Evolutionary conservation across 1,139 yeast genomes (phyloP), one percentile per base, ranked within the genome.

Genomic region (Hansenula anomala): DNA sequence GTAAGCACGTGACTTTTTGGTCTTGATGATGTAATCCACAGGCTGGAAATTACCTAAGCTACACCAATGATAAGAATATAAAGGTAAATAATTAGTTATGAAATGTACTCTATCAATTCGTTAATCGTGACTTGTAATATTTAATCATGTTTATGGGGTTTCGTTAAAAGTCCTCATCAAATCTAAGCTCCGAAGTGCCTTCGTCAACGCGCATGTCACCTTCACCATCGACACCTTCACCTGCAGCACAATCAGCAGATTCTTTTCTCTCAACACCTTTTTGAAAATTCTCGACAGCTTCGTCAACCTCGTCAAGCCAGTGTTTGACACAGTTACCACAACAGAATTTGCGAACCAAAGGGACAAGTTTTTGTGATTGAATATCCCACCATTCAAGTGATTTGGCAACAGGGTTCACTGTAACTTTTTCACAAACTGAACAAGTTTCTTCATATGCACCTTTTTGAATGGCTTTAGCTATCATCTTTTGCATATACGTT

Each of bases 361-460:
- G 78, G 2, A 72, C 57, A 20, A 60, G 49, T 27, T 51, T 56
- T 35, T 69, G 64, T 19, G 62, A 66, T 38, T 65, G 61, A 34
- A 71, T 61, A 43, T 76, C 76, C 81, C 85, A 78, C 81, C 82
- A 78, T 49, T 79, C 85, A 36, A 72, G 50, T 2, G 71, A 68
- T 47, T 74, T 73, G 0, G 81, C 84, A 10, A 69, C 66, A 2
- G 79, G 74, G 35, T 71, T 68, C 8, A 75, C 66, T 26, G 73
- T 63, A 19, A 62, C 58, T 8, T 52, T 39, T 2, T 60, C 54
- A 49, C 86, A 79, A 19, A 63, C 61, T 3, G 78, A 74, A 49
- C 86, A 79, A 0, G 62, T 54, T 40, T 71, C 74, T n/a, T 66
- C 66, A 41, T 67, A 66, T 15, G 64, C 58, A 0, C 75, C 72